Base-by-base conservation (phyloP, 345 rosid species). In the Eucalyptus paniculata region DNA sequence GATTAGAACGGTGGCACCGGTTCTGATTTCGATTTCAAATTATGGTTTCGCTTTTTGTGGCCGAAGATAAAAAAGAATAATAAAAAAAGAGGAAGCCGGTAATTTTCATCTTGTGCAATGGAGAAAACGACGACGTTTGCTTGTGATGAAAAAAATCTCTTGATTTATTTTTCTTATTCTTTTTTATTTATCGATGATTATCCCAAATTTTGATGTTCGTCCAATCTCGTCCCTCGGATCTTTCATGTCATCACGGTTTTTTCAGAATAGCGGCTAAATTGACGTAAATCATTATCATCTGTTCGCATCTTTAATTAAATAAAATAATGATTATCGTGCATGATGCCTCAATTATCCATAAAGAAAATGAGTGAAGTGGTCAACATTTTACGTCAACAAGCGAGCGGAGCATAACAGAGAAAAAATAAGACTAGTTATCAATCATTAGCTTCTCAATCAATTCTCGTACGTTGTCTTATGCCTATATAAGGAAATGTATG, bases 321-420 rank as follows among this genome's bases (percentile, higher is more conserved):
- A 65, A 9, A 53, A 53, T 18, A 65, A 4, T 16, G 2, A 34
- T 15, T 16, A 32, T 16, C 12, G 12, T 2, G 11, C 5, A 0
- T n/a, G 1, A 8, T n/a, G 40, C 2, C 1, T 34, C 21, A 18
- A 32, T n/a, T 32, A 67, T 32, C 4, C 19, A 16, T 67, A 7
- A 67, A 67, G 23, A 32, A 32, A 67, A 18, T 8, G 9, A 32
- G 19, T 8, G 23, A 32, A 32, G 40, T n/a, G 80, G 23, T 1
- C 23, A 8, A 32, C 11, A 67, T 8, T 67, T 32, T n/a, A 32
- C 5, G 1, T 53, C 11, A 53, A 53, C 58, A 53, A 8, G 4
- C 1, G 11, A 53, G 58, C 5, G 0, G 5, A 53, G 58, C 11
- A 53, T 0, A 53, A 53, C 0, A 53, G 1, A 53, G 11, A 53